Evolutionary conservation across 192 early-diverging fungal genomes (phyloP).

Genomic region (Coemansia sp.): DNA sequence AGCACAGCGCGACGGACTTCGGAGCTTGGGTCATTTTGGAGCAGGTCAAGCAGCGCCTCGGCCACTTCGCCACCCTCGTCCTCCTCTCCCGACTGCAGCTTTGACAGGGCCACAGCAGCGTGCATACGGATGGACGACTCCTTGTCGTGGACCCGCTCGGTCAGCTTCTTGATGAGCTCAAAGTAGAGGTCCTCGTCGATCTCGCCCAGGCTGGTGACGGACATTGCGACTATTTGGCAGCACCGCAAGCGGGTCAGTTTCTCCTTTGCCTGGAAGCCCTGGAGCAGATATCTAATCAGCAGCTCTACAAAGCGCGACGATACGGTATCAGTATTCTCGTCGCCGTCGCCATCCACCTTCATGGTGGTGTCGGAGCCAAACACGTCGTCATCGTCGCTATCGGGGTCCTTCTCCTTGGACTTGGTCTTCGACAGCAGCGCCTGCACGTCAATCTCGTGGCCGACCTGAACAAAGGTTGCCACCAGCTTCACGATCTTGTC

Average conservation of each 20-base stretch:
- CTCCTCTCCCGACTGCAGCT: constrained; percentile 68
- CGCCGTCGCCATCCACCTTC: constrained; percentile 10
- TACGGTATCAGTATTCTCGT: constrained; percentile 53
- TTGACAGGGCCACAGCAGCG: constrained; percentile 74
- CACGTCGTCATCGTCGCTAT: constrained; percentile 32
- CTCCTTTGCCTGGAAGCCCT: constrained; percentile 79
- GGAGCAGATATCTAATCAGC: constrained; percentile 68
- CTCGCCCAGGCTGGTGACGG: constrained; percentile 70
- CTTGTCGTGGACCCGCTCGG: constrained; percentile 76
- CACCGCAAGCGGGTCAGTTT: constrained; percentile 72
- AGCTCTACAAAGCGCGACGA: constrained; percentile 70
- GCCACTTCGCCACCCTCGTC: constrained; percentile 62
- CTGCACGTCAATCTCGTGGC: constrained; percentile 60
- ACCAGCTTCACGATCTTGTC: constrained; percentile 76
- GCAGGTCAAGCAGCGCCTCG: constrained; percentile 61
- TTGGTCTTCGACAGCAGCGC: constrained; percentile 27
- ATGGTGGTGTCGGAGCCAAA: constrained; percentile 15
- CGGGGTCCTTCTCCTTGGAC: constrained; percentile 2
- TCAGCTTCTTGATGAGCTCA: constrained; percentile 64
- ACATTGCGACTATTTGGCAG: constrained; percentile 75
- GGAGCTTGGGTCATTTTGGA: constrained; percentile 75
- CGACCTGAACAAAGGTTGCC: constrained; percentile 71
- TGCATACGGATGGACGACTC: constrained; percentile 76
- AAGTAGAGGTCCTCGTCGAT: constrained; percentile 80
- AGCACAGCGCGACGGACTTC: constrained; percentile 83